These are phyloP conservation scores for Neurospora tetraspora DNA, from an alignment of 495 filamentous ascomycete species.

Conservation along the genomic window DNA sequence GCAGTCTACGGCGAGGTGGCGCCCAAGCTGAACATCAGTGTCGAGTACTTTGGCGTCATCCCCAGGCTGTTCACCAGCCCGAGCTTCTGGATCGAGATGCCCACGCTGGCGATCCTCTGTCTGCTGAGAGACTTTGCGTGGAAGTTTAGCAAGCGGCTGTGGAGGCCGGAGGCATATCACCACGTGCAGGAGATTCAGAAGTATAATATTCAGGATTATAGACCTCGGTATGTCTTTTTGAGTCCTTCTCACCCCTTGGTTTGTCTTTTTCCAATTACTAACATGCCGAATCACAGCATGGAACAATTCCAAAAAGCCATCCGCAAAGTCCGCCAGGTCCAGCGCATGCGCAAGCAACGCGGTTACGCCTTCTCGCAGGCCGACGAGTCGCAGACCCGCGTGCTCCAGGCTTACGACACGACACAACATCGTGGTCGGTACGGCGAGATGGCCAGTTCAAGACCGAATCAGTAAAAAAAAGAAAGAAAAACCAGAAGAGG, in stretches of 20 bases:
- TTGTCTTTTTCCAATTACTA: neutral
- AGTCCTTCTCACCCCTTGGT: neutral
- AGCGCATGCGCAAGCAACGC: conserved; percentile 98
- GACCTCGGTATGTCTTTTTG: conserved; percentile 54
- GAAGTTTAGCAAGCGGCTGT: conserved; percentile 91
- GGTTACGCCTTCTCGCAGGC: conserved; percentile 98
- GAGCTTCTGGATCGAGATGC: conserved; percentile 79
- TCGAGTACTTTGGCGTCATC: conserved; percentile 77
- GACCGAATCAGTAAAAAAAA: conserved; percentile 22
- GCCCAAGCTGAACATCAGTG: conserved; percentile 72
- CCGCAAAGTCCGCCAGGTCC: conserved; percentile 94
- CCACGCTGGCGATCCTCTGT: conserved; percentile 73
- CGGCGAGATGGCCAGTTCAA: conserved; percentile 85
- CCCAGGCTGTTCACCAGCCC: conserved; percentile 71
- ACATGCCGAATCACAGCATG: conserved; percentile 51
- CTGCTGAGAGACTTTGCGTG: conserved; percentile 78
- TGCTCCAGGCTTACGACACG: conserved; percentile 95
- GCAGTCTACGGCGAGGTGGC: conserved; percentile 86
- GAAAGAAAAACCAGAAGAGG: neutral
- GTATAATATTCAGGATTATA: conserved; percentile 98
- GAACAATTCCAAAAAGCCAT: conserved; percentile 99
- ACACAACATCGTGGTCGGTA: conserved; percentile 84
- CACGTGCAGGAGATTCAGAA: conserved; percentile 99
- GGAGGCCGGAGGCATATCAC: conserved; percentile 90
- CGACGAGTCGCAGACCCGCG: conserved; percentile 86